Percentiles rank a stretch among this genome's conserved stretches.
Evolutionary conservation across 768 basidiomycete species (phyloP).

Genomic region (Boletus eberwhitei): DNA sequence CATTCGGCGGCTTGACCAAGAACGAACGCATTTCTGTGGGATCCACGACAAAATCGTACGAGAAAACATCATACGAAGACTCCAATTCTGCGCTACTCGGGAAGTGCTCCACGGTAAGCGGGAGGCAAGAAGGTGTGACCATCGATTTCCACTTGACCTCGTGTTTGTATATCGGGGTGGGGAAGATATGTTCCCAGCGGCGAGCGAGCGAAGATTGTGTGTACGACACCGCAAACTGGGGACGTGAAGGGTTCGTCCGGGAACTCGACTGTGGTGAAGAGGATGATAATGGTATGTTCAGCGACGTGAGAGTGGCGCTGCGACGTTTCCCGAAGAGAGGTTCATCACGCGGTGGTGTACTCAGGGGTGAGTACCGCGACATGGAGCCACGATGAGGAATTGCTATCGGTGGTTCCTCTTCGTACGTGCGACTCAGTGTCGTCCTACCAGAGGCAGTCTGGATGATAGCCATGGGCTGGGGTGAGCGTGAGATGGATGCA

Average conservation of each 20-base stretch:
- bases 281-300: constrained; percentile 44
- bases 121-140: constrained; percentile 81
- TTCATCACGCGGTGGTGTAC: constrained; percentile 72
- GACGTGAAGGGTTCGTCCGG: constrained; percentile 67
- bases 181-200: constrained; percentile 87
- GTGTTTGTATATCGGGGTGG: constrained; percentile 68
- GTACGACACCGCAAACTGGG: constrained; percentile 53
- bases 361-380: constrained; percentile 59
- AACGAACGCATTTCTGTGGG: constrained; percentile 84
- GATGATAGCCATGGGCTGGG: constrained; percentile 40
- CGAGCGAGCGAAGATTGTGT: constrained; percentile 73
- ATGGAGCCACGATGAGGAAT: constrained; percentile 46
- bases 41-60: constrained; percentile 86
- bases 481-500: constrained; percentile 35
- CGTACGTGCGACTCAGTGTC: constrained; percentile 49
- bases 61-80: constrained; percentile 73
- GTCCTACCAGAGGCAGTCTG: constrained; percentile 41
- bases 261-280: constrained; percentile 39
- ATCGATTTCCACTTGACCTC: constrained; percentile 92
- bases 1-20: constrained; percentile 65
- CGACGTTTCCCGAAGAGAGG: constrained; percentile 49
- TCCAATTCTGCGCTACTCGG: constrained; percentile 75
- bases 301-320: constrained; percentile 38
- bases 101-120: constrained; percentile 87
- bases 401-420: constrained; percentile 50